Base-by-base conservation (phyloP, 169 alveolate genomes). In the Cryptosporidium canis region DNA sequence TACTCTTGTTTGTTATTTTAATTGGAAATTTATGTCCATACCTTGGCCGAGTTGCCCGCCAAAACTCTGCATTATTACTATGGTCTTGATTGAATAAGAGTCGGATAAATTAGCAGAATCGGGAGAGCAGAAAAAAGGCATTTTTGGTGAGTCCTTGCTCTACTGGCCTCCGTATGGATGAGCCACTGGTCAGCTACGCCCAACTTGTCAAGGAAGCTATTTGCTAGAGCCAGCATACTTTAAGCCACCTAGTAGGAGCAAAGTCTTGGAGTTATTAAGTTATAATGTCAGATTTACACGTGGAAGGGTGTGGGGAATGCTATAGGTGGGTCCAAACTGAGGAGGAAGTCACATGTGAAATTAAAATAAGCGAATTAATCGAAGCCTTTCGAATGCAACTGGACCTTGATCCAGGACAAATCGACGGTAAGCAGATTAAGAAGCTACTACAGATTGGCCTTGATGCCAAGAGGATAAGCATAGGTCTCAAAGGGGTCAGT, bases 321-420 rank as follows among this genome's bases (percentile, higher is more conserved):
- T 77, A 77, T 61, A 58, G 16, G 3, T 77, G 87, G 87, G 9
- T 24, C 51, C 87, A 77, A 77, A 77, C 66, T 6, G 71, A 77
- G 6, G 61, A 55, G 16, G 87, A 77, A 56, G 21, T 77, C 12
- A 27, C 24, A 1, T 77, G 87, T 77, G 77, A 77, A 21, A 18
- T 77, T 27, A 77, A 18, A 24, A 43, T 77, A 16, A 14, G 24
- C 29, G 44, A 77, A 56, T 27, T 77, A 44, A 21, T 44, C 16
- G 27, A 39, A 61, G 39, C 5, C 33, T 35, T 21, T 44, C 51
- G 85, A 48, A 71, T 31, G 14, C 14, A 51, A 4, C 9, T 33
- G 53, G 48, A 70, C n/a, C n/a, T 8, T 27, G 11, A 63, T 61
- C 8, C 29, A 58, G 35, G 44, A 16, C 21, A 67, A 3, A 21